Base-by-base conservation (phyloP, 495 filamentous ascomycete genomes). In the Aspergillus avenaceus region DNA sequence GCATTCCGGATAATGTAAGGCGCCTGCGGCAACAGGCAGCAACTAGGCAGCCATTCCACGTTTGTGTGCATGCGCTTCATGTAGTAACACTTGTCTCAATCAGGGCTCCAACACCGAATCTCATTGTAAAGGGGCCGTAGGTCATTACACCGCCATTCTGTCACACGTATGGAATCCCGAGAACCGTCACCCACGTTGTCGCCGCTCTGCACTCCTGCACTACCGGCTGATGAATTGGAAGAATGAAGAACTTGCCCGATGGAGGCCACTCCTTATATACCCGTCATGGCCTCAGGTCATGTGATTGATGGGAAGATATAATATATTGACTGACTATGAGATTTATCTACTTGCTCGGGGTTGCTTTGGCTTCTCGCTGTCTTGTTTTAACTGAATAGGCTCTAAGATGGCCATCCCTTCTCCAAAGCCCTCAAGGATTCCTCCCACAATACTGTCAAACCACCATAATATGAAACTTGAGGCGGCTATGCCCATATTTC, bases 391-490 rank as follows among this genome's bases (percentile, higher is more conserved):
- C 26, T 46, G 54, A 31, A 64, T 51, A 21, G 70, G 49, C 8
- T 73, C 77, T 41, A 80, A 50, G 42, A 78, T 69, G 26, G 61
- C 54, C 64, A 87, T 70, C 4, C 82, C 84, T 54, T 85, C 79
- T 1, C 76, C 76, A 34, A 86, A 69, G 0, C 84, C 84, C 42
- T 87, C 84, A 56, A 82, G 78, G 27, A 87, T 68, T 12, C 84
- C 84, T 13, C 78, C 81, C 3, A 76, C 75, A 34, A 86, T 66
- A 12, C 77, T 76, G 53, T 81, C 78, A 18, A 84, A 54, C 68
- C 80, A 76, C 82, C 82, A 85, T 4, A 63, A 54, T 1, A 72
- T 71, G 11, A 79, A 40, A 4, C 76, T 75, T 32, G 72, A 72
- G 22, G 83, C 54, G 2, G 66, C 69, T 52, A 76, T 62, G 5